phyloP scores from a whole-genome alignment of 2,329 filamentous ascomycete species.

The Samsoniella hepiali region DNA sequence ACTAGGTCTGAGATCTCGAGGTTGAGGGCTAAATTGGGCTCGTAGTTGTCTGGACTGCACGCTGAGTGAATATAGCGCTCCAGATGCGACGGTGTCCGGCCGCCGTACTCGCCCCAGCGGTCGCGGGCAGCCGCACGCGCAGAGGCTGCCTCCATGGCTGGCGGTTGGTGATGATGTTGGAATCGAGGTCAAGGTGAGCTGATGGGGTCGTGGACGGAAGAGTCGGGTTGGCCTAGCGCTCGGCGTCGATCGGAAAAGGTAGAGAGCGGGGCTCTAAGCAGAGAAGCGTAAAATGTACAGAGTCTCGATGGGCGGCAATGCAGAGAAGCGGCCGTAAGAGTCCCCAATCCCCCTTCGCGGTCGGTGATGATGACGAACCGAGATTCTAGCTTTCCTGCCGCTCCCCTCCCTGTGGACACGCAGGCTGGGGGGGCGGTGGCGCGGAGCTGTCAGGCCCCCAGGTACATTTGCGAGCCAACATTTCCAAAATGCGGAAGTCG shows the following conservation, averaged over 20 bases:
- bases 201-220: background rate
- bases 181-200: background rate
- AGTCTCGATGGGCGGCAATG: background rate
- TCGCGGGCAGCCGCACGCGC: slow-evolving; percentile 93
- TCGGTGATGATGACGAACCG: slow-evolving; percentile 14
- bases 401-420: slow-evolving; percentile 17
- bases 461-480: background rate
- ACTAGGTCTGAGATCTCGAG: slow-evolving; percentile 96
- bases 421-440: slow-evolving; percentile 17
- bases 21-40: slow-evolving; percentile 93
- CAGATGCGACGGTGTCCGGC: slow-evolving; percentile 77
- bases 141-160: slow-evolving; percentile 85
- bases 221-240: background rate
- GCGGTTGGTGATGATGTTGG: background rate
- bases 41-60: slow-evolving; percentile 95
- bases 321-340: background rate
- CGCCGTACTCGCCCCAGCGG: slow-evolving; percentile 80
- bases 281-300: background rate
- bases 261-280: background rate
- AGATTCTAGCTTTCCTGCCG: slow-evolving; percentile 2
- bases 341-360: slow-evolving; percentile 9
- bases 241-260: background rate
- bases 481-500: background rate
- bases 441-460: background rate
- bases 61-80: slow-evolving; percentile 95